phyloP scores from a whole-genome alignment of 139 green algal genomes.

The Coelastrella sp. region DNA sequence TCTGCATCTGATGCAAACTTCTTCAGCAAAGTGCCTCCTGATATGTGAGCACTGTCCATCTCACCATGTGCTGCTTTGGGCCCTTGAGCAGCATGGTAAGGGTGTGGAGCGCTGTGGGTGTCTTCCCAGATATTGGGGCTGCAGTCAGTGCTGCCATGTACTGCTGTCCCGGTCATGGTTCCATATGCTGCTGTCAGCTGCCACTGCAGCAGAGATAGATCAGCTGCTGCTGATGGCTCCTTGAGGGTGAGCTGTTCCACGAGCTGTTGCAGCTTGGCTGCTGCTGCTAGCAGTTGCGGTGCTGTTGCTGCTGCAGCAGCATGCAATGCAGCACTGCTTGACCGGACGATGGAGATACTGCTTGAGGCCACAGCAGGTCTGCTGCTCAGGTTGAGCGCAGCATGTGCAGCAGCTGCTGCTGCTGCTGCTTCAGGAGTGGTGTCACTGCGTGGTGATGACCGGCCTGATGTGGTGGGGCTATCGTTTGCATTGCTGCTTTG shows the following conservation, averaged over 20 bases:
- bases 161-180: background rate
- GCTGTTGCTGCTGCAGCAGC: background rate
- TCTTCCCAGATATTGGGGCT: background rate
- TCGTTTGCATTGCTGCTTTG: background rate
- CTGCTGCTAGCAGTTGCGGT: constrained; percentile 25
- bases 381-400: background rate
- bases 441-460: too few species aligned
- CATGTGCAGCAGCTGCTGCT: background rate
- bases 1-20: background rate
- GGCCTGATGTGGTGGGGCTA: background rate
- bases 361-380: background rate
- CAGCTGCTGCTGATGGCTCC: constrained; percentile 30
- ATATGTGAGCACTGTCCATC: too few species aligned
- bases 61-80: too few species aligned
- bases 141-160: background rate
- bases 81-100: too few species aligned
- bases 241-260: constrained; percentile 13
- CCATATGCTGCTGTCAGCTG: constrained; percentile 26
- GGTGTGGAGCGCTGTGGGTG: background rate
- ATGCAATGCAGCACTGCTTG: background rate
- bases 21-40: background rate
- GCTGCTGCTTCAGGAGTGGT: background rate
- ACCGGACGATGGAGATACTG: background rate
- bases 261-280: constrained; percentile 32
- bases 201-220: constrained; percentile 37